Evolutionary conservation across 2,329 filamentous ascomycete genomes (phyloP), one percentile per base, ranked within the genome.

Genomic region (Stagonosporopsis cucurbitacearum): DNA sequence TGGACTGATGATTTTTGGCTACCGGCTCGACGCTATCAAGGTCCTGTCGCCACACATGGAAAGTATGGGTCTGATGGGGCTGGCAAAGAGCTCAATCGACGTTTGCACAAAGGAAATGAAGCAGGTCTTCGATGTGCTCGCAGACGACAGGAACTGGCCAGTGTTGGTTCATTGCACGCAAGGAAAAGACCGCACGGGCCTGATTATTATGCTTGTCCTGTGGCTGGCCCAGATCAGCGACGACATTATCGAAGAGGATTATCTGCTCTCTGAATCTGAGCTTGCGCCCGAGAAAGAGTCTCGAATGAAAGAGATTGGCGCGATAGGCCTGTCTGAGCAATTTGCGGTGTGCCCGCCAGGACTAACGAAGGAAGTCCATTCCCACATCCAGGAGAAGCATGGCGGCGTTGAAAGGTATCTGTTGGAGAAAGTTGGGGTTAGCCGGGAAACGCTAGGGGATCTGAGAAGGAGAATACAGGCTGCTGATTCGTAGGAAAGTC

Each of bases 111-210:
- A 76, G 1, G 88, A 91, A 68, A 82, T 92, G 17, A 80, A 80
- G 45, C 45, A 80, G 66, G 76, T 83, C 25, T 82, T 87, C 33
- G 75, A 78, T 7, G 73, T 84, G 6, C 73, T 86, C 22, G 75
- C 80, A 9, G 71, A 80, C 1, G 71, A 78, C 2, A 64, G 73
- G 0, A 80, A 80, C 15, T 86, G 87, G 60, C 91, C 92, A 0
- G 75, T 87, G 1, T 71, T 96, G 7, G 78, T 95, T 2, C 91
- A 96, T 74, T 96, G 92, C 74, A 95, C 92, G 0, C 91, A 96
- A 68, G 92, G 92, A 54, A 96, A 96, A 72, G 92, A 96, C 69
- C 84, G 92, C 2, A 92, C 86, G 1, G 92, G 92, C 0, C 78
- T 96, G 12, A 80, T 90, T 11, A 80, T 91, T 5, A 79, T 89